Conservation (phyloP, 352 stramenopile species). For the Phytophthora vignae region DNA sequence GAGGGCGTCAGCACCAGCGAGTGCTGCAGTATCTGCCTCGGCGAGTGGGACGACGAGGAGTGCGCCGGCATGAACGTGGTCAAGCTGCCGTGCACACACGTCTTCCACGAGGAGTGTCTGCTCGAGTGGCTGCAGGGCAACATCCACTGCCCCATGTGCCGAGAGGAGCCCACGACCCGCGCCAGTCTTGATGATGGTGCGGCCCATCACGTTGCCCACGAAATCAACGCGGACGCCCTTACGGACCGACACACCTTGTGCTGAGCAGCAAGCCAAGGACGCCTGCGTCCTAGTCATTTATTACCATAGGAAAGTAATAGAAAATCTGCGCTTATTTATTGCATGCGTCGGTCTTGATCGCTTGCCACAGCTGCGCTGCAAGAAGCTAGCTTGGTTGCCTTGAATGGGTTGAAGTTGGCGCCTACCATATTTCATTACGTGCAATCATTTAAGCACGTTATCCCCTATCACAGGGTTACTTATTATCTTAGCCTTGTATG, state of each 20-base stretch:
- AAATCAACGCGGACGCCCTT: constrained; percentile 11
- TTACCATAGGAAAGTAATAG: constrained; percentile 45
- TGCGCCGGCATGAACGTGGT: constrained; percentile 85
- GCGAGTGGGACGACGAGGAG: constrained; percentile 85
- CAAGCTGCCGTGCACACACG: constrained; percentile 84
- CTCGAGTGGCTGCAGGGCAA: constrained; percentile 88
- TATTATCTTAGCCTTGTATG: constrained; percentile 28
- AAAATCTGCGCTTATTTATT: constrained; percentile 30
- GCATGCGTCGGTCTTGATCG: background rate
- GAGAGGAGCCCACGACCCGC: constrained; percentile 61
- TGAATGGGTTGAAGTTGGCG: background rate
- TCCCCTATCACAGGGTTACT: background rate
- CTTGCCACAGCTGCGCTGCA: background rate
- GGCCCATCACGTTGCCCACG: constrained; percentile 5
- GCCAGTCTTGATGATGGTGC: constrained; percentile 19
- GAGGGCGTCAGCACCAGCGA: constrained; percentile 61
- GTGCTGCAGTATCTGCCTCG: constrained; percentile 87
- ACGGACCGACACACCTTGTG: constrained; percentile 25
- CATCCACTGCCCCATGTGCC: constrained; percentile 87
- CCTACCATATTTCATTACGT: constrained; percentile 1
- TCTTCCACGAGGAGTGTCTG: constrained; percentile 89
- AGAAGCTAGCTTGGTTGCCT: background rate
- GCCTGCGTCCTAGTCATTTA: constrained; percentile 21
- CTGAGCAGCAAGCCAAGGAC: background rate
- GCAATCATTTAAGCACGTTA: constrained; percentile 8